Conservation (phyloP, 768 basidiomycete species). For the Trametes elegans region DNA sequence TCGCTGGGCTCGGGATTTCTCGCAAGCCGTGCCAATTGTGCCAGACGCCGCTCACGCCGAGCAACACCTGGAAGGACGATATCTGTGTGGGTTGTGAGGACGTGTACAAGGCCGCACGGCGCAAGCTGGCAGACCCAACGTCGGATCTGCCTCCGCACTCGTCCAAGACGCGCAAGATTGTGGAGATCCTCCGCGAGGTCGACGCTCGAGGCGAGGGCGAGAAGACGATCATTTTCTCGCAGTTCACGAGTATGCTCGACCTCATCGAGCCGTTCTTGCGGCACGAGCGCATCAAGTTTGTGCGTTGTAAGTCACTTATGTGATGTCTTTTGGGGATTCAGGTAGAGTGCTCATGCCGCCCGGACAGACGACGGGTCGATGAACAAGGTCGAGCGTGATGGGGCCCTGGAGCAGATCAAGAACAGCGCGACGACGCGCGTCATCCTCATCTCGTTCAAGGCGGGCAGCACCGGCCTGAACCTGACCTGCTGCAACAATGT, state of each 20-base stretch:
- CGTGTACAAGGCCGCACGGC: slow-evolving; percentile 46
- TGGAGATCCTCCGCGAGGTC: slow-evolving; percentile 69
- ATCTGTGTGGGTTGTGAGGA: slow-evolving; percentile 51
- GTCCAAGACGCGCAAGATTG: slow-evolving; percentile 83
- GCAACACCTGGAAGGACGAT: slow-evolving; percentile 40
- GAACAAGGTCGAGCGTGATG: slow-evolving; percentile 72
- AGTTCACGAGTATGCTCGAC: slow-evolving; percentile 87
- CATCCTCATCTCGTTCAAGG: slow-evolving; percentile 95
- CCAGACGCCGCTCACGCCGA: slow-evolving; percentile 37
- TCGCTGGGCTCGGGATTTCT: slow-evolving; percentile 66
- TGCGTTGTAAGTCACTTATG: slow-evolving; percentile 75
- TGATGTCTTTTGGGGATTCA: background rate
- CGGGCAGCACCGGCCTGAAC: slow-evolving; percentile 89
- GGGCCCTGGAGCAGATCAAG: slow-evolving; percentile 70
- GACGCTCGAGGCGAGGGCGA: slow-evolving; percentile 60
- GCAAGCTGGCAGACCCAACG: slow-evolving; percentile 32
- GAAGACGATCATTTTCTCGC: slow-evolving; percentile 97
- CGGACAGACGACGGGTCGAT: slow-evolving; percentile 87
- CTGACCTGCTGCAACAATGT: slow-evolving; percentile 93
- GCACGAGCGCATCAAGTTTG: slow-evolving; percentile 64
- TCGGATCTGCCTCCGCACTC: slow-evolving; percentile 63
- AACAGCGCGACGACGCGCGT: slow-evolving; percentile 56
- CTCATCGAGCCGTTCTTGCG: slow-evolving; percentile 83
- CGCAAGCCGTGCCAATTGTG: slow-evolving; percentile 77
- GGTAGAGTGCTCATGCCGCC: background rate